Evolutionary conservation across 2,329 filamentous ascomycete genomes (phyloP), one percentile per base, ranked within the genome.

Genomic region (Aspergillus alliaceus): DNA sequence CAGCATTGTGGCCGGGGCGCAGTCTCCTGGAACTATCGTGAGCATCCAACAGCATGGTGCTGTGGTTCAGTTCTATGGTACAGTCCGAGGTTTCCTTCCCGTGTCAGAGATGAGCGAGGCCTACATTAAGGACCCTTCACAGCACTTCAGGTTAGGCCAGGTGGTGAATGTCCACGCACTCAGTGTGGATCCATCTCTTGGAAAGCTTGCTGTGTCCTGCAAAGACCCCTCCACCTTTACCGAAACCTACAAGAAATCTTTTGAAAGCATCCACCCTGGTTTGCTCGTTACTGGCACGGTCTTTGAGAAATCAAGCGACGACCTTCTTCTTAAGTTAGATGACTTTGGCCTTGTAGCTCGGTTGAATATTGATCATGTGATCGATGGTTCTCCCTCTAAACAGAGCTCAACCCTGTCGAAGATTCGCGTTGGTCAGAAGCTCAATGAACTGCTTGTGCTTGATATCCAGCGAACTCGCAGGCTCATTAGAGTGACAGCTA

Each of bases 61-160:
- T 11, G 86, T 93, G 18, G 89, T 99, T 53, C 91, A 96, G 70
- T 99, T 98, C 75, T 99, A 96, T 68, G 91, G 91, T 18, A 77
- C 82, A 8, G 81, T 99, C 20, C 86, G 86, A 63, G 96, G 90
- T 8, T 99, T 96, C 78, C 82, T 99, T 54, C 95, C 95, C 2
- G 88, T 96, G 0, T 90, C 90, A 1, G 93, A 99, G 75, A 99
- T 99, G 95, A 98, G 95, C 72, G 95, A 99, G 72, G 92, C 93
- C 11, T 97, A 89, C 70, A 97, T 99, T 68, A 85, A 89, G 64
- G 90, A 97, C 68, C 92, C 95, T 4, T 86, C 85, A 46, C 87
- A 96, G 68, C 93, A 98, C 75, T 99, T 99, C 79, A 87, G 89
- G 34, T 77, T 87, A 42, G 96, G 95, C 0, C 95, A 99, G 72